phyloP scores from a whole-genome alignment of 2,329 filamentous ascomycete species.

The Ramichloridium luteum region DNA sequence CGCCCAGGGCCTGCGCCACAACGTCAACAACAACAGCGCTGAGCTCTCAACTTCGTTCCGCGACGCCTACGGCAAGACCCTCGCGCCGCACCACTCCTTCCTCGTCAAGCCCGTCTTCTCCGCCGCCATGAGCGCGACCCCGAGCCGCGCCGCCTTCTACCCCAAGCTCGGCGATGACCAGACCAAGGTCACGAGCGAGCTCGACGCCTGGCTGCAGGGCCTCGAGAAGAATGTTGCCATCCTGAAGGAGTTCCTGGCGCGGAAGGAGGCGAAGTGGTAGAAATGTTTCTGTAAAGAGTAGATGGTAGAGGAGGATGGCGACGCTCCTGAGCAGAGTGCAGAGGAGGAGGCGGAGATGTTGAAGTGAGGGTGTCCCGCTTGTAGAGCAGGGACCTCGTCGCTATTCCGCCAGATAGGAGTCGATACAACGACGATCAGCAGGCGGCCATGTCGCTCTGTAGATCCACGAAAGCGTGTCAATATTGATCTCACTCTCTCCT shows the following conservation, averaged over 20 bases:
- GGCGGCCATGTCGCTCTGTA: too few species aligned
- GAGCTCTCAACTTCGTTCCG: slow-evolving; percentile 84
- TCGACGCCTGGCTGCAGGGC: slow-evolving; percentile 61
- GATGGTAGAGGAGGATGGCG: too few species aligned
- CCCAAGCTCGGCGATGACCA: slow-evolving; percentile 63
- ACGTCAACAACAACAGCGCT: slow-evolving; percentile 53
- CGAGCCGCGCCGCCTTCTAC: slow-evolving; percentile 91
- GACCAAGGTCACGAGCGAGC: slow-evolving; percentile 47
- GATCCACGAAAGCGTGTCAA: too few species aligned
- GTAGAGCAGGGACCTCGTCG: too few species aligned
- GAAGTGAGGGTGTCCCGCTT: too few species aligned
- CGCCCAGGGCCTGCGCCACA: slow-evolving; percentile 66
- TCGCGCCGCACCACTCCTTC: slow-evolving; percentile 86
- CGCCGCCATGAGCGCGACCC: slow-evolving; percentile 83
- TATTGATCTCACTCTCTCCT: too few species aligned
- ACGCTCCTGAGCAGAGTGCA: too few species aligned
- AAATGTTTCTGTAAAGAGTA: too few species aligned
- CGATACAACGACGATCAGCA: too few species aligned
- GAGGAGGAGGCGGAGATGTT: too few species aligned
- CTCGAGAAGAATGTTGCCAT: slow-evolving; percentile 70
- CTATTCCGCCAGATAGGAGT: too few species aligned
- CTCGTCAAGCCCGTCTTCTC: slow-evolving; percentile 84
- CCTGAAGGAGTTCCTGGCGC: slow-evolving; percentile 51
- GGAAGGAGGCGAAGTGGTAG: slow-evolving; percentile 35
- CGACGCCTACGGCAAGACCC: slow-evolving; percentile 67